Evolutionary conservation across 1,284 basidiomycete species (phyloP), one percentile per base, ranked within the genome.

Genomic region (Irpex rosettiformis): DNA sequence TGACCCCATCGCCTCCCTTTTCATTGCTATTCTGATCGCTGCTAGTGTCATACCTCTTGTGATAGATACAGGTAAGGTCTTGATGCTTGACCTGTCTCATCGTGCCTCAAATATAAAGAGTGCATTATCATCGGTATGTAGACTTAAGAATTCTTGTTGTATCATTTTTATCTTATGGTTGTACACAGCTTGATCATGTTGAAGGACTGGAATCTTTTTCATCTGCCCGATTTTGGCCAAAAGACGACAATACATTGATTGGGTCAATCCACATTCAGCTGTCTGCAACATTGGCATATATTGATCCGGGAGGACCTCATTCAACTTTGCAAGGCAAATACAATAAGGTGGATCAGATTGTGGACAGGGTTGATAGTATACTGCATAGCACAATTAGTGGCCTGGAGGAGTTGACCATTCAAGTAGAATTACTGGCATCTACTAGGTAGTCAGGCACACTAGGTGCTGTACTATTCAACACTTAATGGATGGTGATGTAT

Each of bases 1-100:
- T 70, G 97, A 99, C 73, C 97, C 97, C 2, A 95, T 99, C 61
- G 97, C 97, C 0, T 97, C 94, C 8, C 78, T 99, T 40, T 96
- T 99, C 71, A 99, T 99, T 66, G 97, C 97, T 1, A 76, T 93
- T 7, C 79, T 99, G 62, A 99, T 99, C 66, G 92, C 94, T 27
- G 96, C 92, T 2, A 95, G 93, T 67, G 97, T 99, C 21, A 81
- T 97, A 21, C 97, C 97, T 6, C 85, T 99, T 42, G 94, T 99
- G 21, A 82, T 96, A 60, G 97, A 99, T 70, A 92, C 92, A 0
- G 96, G 93, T 0, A 88, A 86, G 67, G 86, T 99, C 8, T 80
- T 99, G 45, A 87, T 90, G 61, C 78, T 99, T 52, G 96, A 98
- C 70, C 76, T 98, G 16, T 88, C 86, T 8, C 82, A 88, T 29